Percentiles rank a stretch among this genome's conserved stretches.
Conservation (phyloP, 257 asterid species). For the Petrea volubilis region DNA sequence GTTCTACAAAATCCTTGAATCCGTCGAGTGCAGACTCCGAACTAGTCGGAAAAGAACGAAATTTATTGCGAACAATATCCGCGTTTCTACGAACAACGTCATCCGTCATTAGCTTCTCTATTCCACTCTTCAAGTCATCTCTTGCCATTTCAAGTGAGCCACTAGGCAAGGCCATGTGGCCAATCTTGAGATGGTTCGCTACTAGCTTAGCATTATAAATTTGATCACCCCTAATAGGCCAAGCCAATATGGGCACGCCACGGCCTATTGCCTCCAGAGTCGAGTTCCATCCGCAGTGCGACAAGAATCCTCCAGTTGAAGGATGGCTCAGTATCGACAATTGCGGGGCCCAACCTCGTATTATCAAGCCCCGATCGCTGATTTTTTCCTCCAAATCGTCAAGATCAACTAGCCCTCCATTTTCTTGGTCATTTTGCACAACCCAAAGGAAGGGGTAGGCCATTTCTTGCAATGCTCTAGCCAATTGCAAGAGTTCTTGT, state of each 20-base stretch:
- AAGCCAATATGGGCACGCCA: constrained; percentile 43
- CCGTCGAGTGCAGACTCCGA: background rate
- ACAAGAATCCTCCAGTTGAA: constrained; percentile 51
- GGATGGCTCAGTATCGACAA: no score
- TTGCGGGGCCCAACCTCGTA: constrained; percentile 62
- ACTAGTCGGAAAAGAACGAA: background rate
- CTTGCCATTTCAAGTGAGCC: background rate
- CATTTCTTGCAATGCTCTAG: constrained; percentile 34
- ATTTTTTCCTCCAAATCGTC: constrained; percentile 21
- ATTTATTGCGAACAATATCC: background rate
- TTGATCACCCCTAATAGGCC: constrained; percentile 57
- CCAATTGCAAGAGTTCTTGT: constrained; percentile 40
- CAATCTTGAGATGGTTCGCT: constrained; percentile 19
- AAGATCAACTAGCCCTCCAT: constrained; percentile 32
- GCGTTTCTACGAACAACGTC: background rate
- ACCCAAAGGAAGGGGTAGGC: constrained; percentile 48
- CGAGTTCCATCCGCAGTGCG: constrained; percentile 59
- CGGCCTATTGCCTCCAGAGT: constrained; percentile 41
- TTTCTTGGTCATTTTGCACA: constrained; percentile 25
- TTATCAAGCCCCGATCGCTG: constrained; percentile 38
- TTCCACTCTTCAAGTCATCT: constrained; percentile 4
- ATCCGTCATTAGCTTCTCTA: constrained; percentile 27
- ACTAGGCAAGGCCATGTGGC: constrained; percentile 3
- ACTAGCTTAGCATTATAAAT: constrained; percentile 36
- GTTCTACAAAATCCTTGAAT: background rate